A percentile compares a stretch with the other conserved stretches of the same genome.
Evolutionary conservation across 768 basidiomycete genomes (phyloP).

Genomic region (Favolaschia claudopus): DNA sequence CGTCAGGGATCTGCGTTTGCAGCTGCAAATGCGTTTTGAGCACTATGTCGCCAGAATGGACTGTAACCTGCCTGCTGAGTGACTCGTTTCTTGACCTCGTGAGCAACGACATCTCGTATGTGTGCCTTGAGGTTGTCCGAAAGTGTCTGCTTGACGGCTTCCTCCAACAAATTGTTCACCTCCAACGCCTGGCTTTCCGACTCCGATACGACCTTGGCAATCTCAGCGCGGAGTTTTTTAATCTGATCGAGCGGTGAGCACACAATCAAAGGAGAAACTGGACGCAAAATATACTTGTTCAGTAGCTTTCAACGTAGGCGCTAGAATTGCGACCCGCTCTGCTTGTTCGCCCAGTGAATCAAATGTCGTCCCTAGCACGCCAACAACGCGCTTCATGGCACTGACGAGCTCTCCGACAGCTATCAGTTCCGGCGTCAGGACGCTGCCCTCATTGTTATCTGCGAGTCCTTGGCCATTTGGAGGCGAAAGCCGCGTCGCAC

Average conservation of each 20-base stretch:
- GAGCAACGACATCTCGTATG: slow-evolving; percentile 42
- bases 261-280: neutral
- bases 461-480: neutral
- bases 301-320: slow-evolving; percentile 51
- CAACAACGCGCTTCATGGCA: slow-evolving; percentile 53
- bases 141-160: slow-evolving; percentile 50
- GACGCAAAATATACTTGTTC: slow-evolving; percentile 48
- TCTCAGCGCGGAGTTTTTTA: slow-evolving; percentile 41
- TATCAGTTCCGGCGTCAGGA: slow-evolving; percentile 44
- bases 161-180: slow-evolving; percentile 42
- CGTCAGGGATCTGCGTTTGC: slow-evolving; percentile 48
- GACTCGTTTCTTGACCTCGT: slow-evolving; percentile 51
- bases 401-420: slow-evolving; percentile 53
- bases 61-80: slow-evolving; percentile 46
- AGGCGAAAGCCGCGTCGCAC: slow-evolving; percentile 15
- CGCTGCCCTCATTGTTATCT: slow-evolving; percentile 1
- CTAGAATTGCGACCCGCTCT: slow-evolving; percentile 49
- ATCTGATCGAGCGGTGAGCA: slow-evolving; percentile 44
- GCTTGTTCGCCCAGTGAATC: slow-evolving; percentile 56
- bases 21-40: slow-evolving; percentile 41
- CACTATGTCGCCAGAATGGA: neutral
- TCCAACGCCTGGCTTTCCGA: slow-evolving; percentile 49
- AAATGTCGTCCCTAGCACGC: slow-evolving; percentile 49
- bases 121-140: slow-evolving; percentile 47
- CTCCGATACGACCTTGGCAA: slow-evolving; percentile 46